These are phyloP conservation scores for Ustilago cynodontis DNA, from an alignment of 1,284 basidiomycete species.

Conservation along the genomic window DNA sequence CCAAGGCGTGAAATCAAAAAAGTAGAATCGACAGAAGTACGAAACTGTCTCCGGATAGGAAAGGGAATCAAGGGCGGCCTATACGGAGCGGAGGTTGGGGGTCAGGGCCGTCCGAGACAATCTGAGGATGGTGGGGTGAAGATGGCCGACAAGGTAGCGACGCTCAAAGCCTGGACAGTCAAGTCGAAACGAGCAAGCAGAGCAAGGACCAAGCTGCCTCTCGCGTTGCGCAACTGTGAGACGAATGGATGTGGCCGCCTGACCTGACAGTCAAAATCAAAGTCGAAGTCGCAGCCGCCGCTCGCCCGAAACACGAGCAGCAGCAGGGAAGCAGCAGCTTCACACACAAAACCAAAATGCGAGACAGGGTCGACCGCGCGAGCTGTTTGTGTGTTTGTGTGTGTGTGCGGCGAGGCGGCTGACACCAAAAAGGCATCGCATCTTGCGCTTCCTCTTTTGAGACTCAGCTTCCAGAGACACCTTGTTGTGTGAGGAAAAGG, in stretches of 20 bases:
- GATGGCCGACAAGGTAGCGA: neutral
- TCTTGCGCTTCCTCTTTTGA: too few relatives aligned
- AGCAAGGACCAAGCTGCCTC: neutral
- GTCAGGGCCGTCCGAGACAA: slow-evolving; percentile 17
- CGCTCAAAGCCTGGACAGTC: slow-evolving; percentile 12
- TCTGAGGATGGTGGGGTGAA: slow-evolving; percentile 12
- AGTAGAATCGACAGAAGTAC: neutral
- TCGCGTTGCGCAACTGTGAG: neutral
- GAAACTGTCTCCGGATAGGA: neutral
- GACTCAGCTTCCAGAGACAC: neutral
- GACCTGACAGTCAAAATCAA: slow-evolving; percentile 6
- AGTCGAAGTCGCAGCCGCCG: neutral
- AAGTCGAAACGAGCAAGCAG: slow-evolving; percentile 2
- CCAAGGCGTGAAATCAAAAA: too few relatives aligned
- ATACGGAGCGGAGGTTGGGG: neutral
- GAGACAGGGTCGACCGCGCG: slow-evolving; percentile 9
- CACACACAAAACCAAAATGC: neutral
- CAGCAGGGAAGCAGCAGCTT: neutral
- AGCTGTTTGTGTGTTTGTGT: too few relatives aligned
- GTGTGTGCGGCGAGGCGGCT: neutral
- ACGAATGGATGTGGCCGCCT: slow-evolving; percentile 15
- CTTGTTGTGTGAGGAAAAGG: neutral
- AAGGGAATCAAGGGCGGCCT: neutral
- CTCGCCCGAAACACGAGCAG: slow-evolving; percentile 3
- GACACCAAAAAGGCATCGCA: neutral